Evolutionary conservation across 1,284 basidiomycete genomes (phyloP), one percentile per base, ranked within the genome.

Genomic region (Fomitiporia mediterranea): DNA sequence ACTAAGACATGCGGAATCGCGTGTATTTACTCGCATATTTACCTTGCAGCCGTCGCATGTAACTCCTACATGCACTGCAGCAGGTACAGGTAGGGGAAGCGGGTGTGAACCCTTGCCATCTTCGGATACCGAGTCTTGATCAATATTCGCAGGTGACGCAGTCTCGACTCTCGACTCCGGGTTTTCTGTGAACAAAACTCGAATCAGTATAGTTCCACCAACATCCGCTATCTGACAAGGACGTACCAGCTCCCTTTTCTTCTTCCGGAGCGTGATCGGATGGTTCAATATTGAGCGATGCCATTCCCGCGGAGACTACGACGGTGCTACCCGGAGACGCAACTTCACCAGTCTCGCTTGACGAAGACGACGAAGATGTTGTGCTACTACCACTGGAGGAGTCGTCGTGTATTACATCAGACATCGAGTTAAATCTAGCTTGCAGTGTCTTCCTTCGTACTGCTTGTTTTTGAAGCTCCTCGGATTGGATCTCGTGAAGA

Each of bases 1-100:
- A 34, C 8, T 17, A 47, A 46, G 15, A n/a, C n/a, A n/a, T n/a
- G n/a, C n/a, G n/a, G n/a, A n/a, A n/a, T n/a, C n/a, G n/a, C n/a
- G n/a, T n/a, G n/a, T n/a, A n/a, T n/a, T n/a, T n/a, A n/a, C n/a
- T n/a, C n/a, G n/a, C n/a, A 15, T 13, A 25, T 17, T 23, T 51
- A 55, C 57, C 53, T 55, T 58, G 47, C 53, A 58, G 11, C 47
- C 39, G 23, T 58, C 38, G 39, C 57, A 58, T 9, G 30, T 13
- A 39, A 44, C 27, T n/a, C 47, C 53, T 38, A 35, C 42, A 30
- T 58, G 57, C 9, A 55, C 27, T 9, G 52, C 46, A 19, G 17
- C 40, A 40, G 39, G 39, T 19, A 3, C 13, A 40, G n/a, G 34
- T 11, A 19, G 13, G 11, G 9, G 40, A 43, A 8, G 19, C 19